These are phyloP conservation scores for Sideroxylon spinosum DNA, from an alignment of 179 eudicot genomes.

Conservation along the genomic window DNA sequence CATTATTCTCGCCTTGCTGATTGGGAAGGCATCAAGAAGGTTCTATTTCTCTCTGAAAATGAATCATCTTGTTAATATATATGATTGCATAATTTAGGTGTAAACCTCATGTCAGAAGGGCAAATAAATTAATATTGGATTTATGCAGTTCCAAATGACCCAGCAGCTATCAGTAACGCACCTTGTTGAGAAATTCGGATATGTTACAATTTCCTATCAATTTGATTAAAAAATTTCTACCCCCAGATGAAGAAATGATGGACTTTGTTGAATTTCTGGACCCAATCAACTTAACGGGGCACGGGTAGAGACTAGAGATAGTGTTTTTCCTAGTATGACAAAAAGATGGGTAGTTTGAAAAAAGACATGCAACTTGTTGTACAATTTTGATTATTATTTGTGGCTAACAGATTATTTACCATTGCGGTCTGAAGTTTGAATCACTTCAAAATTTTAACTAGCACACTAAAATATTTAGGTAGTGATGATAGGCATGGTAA, in stretches of 20 bases:
- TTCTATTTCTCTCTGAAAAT: constrained; percentile 22
- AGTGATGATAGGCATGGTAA: background rate
- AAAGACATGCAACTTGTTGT: background rate
- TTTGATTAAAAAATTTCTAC: background rate
- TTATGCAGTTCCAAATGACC: constrained; percentile 1
- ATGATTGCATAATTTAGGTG: constrained; percentile 6
- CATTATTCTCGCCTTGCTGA: constrained; percentile 78
- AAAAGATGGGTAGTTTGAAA: background rate
- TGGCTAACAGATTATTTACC: background rate
- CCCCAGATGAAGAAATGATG: background rate
- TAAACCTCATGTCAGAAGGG: background rate
- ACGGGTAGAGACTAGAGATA: background rate
- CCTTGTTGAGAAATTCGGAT: background rate
- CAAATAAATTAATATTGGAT: background rate
- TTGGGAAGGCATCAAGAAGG: constrained; percentile 94
- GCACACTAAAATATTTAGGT: background rate
- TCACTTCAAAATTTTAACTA: background rate
- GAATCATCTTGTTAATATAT: background rate
- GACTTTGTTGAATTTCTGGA: background rate
- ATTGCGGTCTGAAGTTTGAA: background rate
- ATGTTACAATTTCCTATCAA: background rate
- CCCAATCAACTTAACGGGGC: background rate
- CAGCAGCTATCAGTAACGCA: background rate
- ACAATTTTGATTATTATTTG: background rate
- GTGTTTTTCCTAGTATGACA: background rate